A percentile compares a stretch with the other conserved stretches of the same genome.
Evolutionary conservation across 2,329 filamentous ascomycete genomes (phyloP).

Genomic region (Aspergillus amoenus): DNA sequence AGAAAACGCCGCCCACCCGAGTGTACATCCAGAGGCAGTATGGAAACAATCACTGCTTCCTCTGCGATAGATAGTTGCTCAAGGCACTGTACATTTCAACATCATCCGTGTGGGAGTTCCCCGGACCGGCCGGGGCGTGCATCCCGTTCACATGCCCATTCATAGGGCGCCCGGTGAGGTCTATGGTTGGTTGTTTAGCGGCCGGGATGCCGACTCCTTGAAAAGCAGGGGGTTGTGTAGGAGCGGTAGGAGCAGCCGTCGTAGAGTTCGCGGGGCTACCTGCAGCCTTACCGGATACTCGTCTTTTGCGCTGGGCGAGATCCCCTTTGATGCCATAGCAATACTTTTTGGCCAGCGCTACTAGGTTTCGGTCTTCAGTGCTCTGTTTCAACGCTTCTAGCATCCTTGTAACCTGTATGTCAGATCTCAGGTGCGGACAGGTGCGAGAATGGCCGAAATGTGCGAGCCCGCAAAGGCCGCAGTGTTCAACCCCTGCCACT

Average conservation of each 20-base stretch:
- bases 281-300: conserved; percentile 19
- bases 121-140: not conserved
- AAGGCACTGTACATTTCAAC: not conserved
- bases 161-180: conserved; percentile 3
- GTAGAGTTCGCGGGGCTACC: not conserved
- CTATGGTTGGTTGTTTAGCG: conserved; percentile 2
- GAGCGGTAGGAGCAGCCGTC: not conserved
- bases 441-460: conserved; percentile 57
- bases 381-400: conserved; percentile 61
- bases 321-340: conserved; percentile 57
- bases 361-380: conserved; percentile 54
- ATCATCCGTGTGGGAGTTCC: not conserved
- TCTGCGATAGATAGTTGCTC: not conserved
- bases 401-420: conserved; percentile 64
- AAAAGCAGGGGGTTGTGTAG: not conserved
- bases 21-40: not conserved
- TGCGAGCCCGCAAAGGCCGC: conserved; percentile 63
- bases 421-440: conserved; percentile 63
- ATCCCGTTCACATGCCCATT: not conserved
- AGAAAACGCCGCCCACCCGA: not conserved
- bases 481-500: conserved; percentile 58
- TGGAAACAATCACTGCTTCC: not conserved
- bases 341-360: conserved; percentile 57
- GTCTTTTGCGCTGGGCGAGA: conserved; percentile 54
- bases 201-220: not conserved